Percentiles rank a stretch among this genome's conserved stretches.
Evolutionary conservation across 2,329 filamentous ascomycete genomes (phyloP).

Genomic region (Pseudogymnoascus sp.): DNA sequence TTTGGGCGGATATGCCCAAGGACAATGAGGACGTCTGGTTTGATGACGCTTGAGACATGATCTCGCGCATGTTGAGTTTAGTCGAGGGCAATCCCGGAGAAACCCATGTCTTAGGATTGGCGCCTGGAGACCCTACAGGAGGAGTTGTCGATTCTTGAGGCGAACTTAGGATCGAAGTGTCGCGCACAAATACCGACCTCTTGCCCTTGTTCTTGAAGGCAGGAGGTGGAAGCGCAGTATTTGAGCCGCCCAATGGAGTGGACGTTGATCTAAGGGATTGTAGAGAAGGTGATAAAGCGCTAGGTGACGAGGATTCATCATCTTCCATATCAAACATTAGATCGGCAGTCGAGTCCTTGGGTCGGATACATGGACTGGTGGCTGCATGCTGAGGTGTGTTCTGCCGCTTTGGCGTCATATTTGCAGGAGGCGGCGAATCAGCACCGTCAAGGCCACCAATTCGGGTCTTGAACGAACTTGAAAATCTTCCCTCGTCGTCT

Average conservation of each 20-base stretch:
- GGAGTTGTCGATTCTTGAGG: neutral
- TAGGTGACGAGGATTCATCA: constrained; percentile 19
- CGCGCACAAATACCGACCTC: neutral
- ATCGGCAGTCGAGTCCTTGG: constrained; percentile 63
- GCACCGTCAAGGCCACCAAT: constrained; percentile 60
- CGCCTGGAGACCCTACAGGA: neutral
- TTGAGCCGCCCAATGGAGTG: neutral
- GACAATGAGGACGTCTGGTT: constrained; percentile 44
- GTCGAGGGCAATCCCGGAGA: constrained; percentile 23
- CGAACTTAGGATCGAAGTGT: neutral
- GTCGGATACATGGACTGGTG: constrained; percentile 59
- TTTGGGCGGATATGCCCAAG: constrained; percentile 46
- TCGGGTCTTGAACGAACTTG: constrained; percentile 53
- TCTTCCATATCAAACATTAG: constrained; percentile 95
- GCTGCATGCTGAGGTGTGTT: constrained; percentile 46
- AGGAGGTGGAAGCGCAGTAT: neutral
- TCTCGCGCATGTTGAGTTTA: constrained; percentile 60
- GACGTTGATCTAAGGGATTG: neutral
- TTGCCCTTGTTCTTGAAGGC: neutral
- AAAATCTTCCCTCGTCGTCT: constrained; percentile 57
- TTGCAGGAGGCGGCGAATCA: constrained; percentile 22
- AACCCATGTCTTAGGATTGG: constrained; percentile 25
- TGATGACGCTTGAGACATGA: constrained; percentile 64
- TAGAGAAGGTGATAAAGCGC: constrained; percentile 15
- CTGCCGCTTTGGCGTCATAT: constrained; percentile 41